A percentile compares a stretch with the other conserved stretches of the same genome.
Conservation (phyloP, 192 early-diverging fungal species). For the Coemansia sp. region DNA sequence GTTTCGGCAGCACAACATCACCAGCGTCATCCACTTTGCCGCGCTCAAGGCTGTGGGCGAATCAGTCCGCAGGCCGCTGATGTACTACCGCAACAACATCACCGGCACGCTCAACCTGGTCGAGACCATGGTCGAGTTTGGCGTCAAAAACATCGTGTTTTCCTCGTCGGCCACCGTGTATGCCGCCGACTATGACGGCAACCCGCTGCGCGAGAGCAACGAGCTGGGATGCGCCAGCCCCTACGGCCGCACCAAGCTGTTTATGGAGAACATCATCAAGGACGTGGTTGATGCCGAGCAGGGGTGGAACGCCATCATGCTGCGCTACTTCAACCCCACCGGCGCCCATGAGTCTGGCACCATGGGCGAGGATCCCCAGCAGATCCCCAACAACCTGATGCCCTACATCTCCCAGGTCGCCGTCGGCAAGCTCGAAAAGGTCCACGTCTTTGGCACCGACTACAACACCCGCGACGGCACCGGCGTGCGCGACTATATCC, state of each 20-base stretch:
- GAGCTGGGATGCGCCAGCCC: constrained; percentile 80
- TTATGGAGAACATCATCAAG: constrained; percentile 77
- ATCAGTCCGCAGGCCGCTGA: constrained; percentile 72
- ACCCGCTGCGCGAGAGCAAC: constrained; percentile 54
- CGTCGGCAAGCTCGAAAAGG: constrained; percentile 73
- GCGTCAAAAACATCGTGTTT: constrained; percentile 88
- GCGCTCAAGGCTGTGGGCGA: constrained; percentile 88
- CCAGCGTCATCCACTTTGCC: constrained; percentile 81
- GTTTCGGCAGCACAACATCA: constrained; percentile 68
- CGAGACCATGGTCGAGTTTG: constrained; percentile 76
- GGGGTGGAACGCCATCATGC: constrained; percentile 63
- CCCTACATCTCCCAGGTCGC: constrained; percentile 86
- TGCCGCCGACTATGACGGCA: constrained; percentile 59
- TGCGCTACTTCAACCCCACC: constrained; percentile 94
- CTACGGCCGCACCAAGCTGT: constrained; percentile 96
- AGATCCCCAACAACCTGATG: constrained; percentile 86
- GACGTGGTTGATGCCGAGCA: constrained; percentile 65
- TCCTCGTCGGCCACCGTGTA: constrained; percentile 93
- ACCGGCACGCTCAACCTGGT: constrained; percentile 82
- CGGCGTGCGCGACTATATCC: constrained; percentile 92
- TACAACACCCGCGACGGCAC: constrained; percentile 92
- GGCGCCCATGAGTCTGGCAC: constrained; percentile 87
- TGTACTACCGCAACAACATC: constrained; percentile 94
- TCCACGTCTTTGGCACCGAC: constrained; percentile 90
- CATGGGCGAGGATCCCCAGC: constrained; percentile 89